These are phyloP conservation scores for Agapanthus africanus DNA, from an alignment of 106 monocot species.

Conservation along the genomic window DNA sequence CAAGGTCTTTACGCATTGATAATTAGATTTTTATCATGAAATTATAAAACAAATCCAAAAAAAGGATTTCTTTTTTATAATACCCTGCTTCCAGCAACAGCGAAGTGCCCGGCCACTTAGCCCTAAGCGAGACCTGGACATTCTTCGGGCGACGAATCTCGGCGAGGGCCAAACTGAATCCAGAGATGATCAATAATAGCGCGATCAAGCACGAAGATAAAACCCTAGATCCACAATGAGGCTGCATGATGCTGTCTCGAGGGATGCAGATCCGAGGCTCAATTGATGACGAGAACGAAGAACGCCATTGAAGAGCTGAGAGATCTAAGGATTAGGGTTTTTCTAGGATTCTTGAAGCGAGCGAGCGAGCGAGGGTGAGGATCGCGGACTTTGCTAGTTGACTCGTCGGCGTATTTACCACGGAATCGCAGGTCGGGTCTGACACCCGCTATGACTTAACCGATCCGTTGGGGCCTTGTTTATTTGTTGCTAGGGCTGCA, in stretches of 20 bases:
- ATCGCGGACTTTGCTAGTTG: no score
- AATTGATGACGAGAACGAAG: neutral
- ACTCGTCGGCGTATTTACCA: no score
- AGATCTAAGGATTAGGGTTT: constrained; percentile 7
- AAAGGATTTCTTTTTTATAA: neutral
- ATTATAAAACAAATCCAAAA: neutral
- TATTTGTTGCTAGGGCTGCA: no score
- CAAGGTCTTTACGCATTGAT: no score
- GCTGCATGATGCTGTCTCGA: constrained; percentile 8
- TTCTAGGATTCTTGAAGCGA: no score
- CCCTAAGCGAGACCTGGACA: constrained; percentile 56
- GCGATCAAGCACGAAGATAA: constrained; percentile 11
- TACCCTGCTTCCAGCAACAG: constrained; percentile 60
- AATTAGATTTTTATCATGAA: neutral
- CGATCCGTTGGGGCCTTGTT: no score
- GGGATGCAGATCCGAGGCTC: constrained; percentile 2
- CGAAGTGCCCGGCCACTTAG: constrained; percentile 61
- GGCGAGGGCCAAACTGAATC: neutral
- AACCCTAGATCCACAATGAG: constrained; percentile 17
- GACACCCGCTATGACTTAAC: no score
- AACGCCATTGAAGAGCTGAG: neutral
- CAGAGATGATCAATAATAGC: neutral
- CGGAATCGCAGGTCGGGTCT: no score
- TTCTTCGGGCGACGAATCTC: constrained; percentile 39
- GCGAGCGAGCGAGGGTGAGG: no score